phyloP scores from a whole-genome alignment of 805 yeast genomes.

The Kluyveromyces wickerhamii region DNA sequence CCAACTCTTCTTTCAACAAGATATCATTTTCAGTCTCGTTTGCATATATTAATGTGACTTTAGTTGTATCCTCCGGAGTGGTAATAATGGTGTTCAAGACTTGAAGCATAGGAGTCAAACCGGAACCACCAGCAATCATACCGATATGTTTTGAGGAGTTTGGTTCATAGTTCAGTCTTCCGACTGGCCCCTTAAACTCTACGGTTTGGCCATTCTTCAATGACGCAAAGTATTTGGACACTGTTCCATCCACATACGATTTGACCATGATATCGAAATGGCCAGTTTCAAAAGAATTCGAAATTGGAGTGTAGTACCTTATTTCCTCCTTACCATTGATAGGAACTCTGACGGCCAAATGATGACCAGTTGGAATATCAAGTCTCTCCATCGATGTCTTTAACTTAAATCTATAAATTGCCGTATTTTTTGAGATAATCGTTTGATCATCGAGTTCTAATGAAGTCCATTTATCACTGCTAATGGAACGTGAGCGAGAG shows the following conservation, averaged over 20 bases:
- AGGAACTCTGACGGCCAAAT: constrained; percentile 48
- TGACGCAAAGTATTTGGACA: constrained; percentile 58
- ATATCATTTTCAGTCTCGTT: constrained; percentile 75
- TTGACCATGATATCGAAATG: constrained; percentile 71
- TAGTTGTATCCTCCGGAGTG: constrained; percentile 57
- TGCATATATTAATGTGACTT: constrained; percentile 56
- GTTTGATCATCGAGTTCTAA: constrained; percentile 71
- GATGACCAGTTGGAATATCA: constrained; percentile 67
- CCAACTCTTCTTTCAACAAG: constrained; percentile 61
- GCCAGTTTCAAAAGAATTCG: constrained; percentile 61
- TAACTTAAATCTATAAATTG: constrained; percentile 65
- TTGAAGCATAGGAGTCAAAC: constrained; percentile 85
- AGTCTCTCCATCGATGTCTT: constrained; percentile 52
- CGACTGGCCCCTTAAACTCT: constrained; percentile 73
- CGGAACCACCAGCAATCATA: constrained; percentile 79
- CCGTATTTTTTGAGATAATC: constrained; percentile 58
- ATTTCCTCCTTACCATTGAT: constrained; percentile 33
- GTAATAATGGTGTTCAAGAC: constrained; percentile 64
- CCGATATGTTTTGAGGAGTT: constrained; percentile 58
- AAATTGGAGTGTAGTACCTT: constrained; percentile 71
- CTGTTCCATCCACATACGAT: constrained; percentile 64
- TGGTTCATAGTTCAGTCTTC: constrained; percentile 51
- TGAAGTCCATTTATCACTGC: constrained; percentile 47
- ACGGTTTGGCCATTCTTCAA: constrained; percentile 59
- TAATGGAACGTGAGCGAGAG: constrained; percentile 37